Evolutionary conservation across 2,329 filamentous ascomycete species (phyloP).

Genomic region (Capronia coronata): DNA sequence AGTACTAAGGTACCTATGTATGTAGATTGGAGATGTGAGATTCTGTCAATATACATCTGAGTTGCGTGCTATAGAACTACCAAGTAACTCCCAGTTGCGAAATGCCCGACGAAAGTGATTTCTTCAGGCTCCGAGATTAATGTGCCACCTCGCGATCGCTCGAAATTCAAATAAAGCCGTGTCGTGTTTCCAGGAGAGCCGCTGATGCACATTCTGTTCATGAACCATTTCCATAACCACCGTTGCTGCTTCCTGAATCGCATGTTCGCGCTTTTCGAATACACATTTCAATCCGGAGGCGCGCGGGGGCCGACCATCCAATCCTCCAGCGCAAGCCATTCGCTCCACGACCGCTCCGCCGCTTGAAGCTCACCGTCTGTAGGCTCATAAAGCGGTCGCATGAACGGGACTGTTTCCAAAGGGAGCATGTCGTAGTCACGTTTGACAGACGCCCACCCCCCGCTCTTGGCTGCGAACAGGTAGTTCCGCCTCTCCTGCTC

Average conservation of each 20-base stretch:
- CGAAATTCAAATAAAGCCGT: not conserved
- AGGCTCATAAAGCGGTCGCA: constrained; percentile 72
- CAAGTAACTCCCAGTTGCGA: too few species aligned
- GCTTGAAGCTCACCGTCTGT: constrained; percentile 72
- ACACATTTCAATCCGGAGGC: not conserved
- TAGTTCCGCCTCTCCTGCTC: constrained; percentile 91
- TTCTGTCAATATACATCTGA: too few species aligned
- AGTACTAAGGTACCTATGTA: too few species aligned
- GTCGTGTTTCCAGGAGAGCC: too few species aligned
- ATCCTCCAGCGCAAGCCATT: constrained; percentile 94
- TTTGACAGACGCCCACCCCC: constrained; percentile 83
- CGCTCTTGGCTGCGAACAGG: constrained; percentile 88
- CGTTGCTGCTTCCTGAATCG: not conserved
- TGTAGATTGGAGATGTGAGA: too few species aligned
- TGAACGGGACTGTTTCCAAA: constrained; percentile 77
- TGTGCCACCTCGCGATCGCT: not conserved
- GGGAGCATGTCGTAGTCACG: constrained; percentile 80
- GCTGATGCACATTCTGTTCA: too few species aligned
- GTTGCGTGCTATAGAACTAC: too few species aligned
- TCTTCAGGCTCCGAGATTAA: not conserved
- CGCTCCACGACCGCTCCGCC: constrained; percentile 82
- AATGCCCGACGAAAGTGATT: too few species aligned
- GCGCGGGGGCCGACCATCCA: constrained; percentile 92
- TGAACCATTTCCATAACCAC: not conserved
- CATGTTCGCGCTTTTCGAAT: not conserved